Conservation (phyloP, 1,284 basidiomycete genomes). For the Fomes fomentarius region DNA sequence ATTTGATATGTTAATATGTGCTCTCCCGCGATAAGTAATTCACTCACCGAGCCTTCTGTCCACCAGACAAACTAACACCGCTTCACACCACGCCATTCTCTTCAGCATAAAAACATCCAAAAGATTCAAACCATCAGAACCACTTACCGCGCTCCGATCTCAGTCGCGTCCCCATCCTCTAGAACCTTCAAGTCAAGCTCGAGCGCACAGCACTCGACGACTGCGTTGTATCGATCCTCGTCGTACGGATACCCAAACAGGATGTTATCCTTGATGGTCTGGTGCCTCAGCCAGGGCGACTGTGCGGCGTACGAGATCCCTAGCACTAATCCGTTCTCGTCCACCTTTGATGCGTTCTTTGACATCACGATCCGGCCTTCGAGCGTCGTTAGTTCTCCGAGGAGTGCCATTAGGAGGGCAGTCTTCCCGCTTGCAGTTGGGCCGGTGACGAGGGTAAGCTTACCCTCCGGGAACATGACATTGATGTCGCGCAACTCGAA, state of each 20-base stretch:
- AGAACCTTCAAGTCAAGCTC: conserved; percentile 58
- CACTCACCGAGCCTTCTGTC: conserved; percentile 62
- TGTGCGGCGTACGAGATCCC: conserved; percentile 86
- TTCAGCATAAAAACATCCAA: not conserved
- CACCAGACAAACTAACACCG: conserved; percentile 63
- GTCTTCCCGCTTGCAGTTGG: conserved; percentile 86
- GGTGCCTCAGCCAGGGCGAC: conserved; percentile 80
- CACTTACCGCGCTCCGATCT: conserved; percentile 39
- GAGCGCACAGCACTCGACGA: conserved; percentile 75
- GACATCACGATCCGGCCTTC: conserved; percentile 60
- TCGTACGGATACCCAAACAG: conserved; percentile 72
- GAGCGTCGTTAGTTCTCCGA: conserved; percentile 65
- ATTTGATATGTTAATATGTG: not conserved
- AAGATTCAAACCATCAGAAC: no score
- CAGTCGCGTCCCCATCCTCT: conserved; percentile 45
- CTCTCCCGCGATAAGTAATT: no score
- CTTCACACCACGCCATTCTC: conserved; percentile 23
- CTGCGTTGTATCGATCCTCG: conserved; percentile 64
- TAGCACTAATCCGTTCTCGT: conserved; percentile 68
- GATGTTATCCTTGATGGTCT: conserved; percentile 73
- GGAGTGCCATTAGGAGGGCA: conserved; percentile 69
- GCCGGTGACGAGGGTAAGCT: conserved; percentile 66
- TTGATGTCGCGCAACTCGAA: conserved; percentile 72
- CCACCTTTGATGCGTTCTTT: conserved; percentile 61
- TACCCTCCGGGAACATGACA: conserved; percentile 71